Conservation (phyloP, 805 yeast genomes). For the Yamadazyma endophytica region DNA sequence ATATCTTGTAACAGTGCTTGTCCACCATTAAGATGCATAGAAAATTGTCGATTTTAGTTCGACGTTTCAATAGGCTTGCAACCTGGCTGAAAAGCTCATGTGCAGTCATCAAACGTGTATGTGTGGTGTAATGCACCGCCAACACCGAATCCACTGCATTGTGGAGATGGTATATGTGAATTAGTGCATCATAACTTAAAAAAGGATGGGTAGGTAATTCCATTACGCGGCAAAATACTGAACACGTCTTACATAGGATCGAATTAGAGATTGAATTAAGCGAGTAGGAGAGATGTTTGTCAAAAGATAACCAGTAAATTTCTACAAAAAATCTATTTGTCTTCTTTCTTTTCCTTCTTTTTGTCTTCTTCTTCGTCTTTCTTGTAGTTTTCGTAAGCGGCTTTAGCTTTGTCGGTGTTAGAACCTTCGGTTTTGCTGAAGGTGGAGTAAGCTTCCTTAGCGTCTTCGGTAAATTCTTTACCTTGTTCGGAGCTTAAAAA, state of each 20-base stretch:
- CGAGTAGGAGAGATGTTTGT: not conserved
- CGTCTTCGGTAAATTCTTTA: slow-evolving; percentile 24
- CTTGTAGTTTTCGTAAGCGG: slow-evolving; percentile 26
- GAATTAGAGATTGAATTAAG: not conserved
- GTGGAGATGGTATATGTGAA: slow-evolving; percentile 4
- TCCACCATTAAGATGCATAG: slow-evolving; percentile 15
- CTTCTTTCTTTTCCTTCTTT: slow-evolving; percentile 13
- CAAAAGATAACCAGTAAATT: too few species aligned
- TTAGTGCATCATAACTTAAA: not conserved
- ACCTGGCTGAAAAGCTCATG: slow-evolving; percentile 17
- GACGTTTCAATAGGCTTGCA: slow-evolving; percentile 12
- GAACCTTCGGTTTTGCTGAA: slow-evolving; percentile 27
- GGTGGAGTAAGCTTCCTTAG: slow-evolving; percentile 31
- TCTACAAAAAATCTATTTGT: not conserved
- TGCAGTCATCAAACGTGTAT: slow-evolving; percentile 23
- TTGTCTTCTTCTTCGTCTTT: slow-evolving; percentile 18
- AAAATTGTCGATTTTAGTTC: slow-evolving; percentile 16
- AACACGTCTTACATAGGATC: not conserved
- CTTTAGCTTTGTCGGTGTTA: slow-evolving; percentile 30
- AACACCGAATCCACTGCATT: slow-evolving; percentile 30
- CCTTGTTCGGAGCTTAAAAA: slow-evolving; percentile 23
- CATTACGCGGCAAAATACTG: slow-evolving; percentile 1
- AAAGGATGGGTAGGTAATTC: slow-evolving; percentile 3
- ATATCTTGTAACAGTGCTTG: slow-evolving; percentile 10
- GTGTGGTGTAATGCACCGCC: slow-evolving; percentile 29